Base-by-base conservation (phyloP, 1,284 basidiomycete genomes). In the Marasmius tenuissimus region DNA sequence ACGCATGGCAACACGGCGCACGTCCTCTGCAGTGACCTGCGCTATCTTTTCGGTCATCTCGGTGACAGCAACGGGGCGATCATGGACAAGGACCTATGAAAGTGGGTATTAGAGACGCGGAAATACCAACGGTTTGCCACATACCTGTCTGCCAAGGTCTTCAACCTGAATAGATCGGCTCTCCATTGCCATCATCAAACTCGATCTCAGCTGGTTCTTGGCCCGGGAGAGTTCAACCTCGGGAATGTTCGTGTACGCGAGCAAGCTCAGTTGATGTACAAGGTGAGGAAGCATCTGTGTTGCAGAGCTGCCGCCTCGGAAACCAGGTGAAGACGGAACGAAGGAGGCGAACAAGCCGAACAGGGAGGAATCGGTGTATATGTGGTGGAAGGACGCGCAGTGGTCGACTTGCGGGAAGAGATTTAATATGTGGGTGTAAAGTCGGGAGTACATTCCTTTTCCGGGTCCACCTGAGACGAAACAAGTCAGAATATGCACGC, bases 361-460 rank as follows among this genome's bases (percentile, higher is more conserved):
- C 11, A 99, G 82, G 1, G 95, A 95, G 0, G 93, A 93, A 76
- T 98, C 96, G 62, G 90, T 89, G 78, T 98, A 99, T 72, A 97
- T 97, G 77, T 98, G 96, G 75, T 98, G 95, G 88, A 98, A 98
- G 34, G 94, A 92, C n/a, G 94, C 91, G 75, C 56, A 48, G 42
- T 48, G 47, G 55, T 57, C 55, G 55, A 42, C 55, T 22, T 18
- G 37, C 6, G 20, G 55, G 38, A 57, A 57, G 55, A 57, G 55
- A 22, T 57, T 57, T 35, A 57, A 39, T 22, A 57, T 57, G 38
- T 57, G 55, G 27, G 42, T 45, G 55, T 57, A 98, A 58, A 98
- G 79, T 18, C 97, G 91, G 42, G 94, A 96, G 81, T 98, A 98
- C 96, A 99, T 98, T 69, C 97, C 97, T 80, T 99, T 99, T 49